Percentiles rank a stretch among this genome's conserved stretches.
Conservation (phyloP, 2,329 filamentous ascomycete genomes). For the Hypoxylon sp. region DNA sequence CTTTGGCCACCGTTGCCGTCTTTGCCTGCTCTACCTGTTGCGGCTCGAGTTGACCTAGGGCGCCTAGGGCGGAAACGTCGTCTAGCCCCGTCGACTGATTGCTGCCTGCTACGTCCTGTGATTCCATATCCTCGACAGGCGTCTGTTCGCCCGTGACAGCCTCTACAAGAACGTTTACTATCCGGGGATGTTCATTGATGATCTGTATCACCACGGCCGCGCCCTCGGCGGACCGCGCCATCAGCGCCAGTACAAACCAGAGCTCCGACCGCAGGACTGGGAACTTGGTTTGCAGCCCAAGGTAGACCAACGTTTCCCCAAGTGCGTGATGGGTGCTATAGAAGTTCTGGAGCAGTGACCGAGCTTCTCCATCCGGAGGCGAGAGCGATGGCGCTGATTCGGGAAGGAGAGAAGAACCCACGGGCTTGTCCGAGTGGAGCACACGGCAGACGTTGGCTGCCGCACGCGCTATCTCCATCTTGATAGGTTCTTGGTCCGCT, state of each 20-base stretch:
- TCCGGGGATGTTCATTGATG: conserved; percentile 51
- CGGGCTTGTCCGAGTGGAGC: conserved; percentile 53
- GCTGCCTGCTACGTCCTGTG: background rate
- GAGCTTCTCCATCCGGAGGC: conserved; percentile 1
- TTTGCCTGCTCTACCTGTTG: conserved; percentile 56
- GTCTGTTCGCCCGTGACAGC: conserved; percentile 57
- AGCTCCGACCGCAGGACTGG: conserved; percentile 66
- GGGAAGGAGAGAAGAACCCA: conserved; percentile 21
- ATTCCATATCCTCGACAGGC: conserved; percentile 14
- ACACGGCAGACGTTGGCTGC: conserved; percentile 62
- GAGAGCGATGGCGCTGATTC: conserved; percentile 27
- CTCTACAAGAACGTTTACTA: conserved; percentile 55
- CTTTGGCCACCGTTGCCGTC: conserved; percentile 55
- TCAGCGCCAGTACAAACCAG: conserved; percentile 69
- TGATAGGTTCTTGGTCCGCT: conserved; percentile 62
- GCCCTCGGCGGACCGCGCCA: conserved; percentile 61
- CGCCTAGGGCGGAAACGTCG: conserved; percentile 10
- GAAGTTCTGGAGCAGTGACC: conserved; percentile 48
- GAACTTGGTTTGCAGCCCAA: conserved; percentile 66
- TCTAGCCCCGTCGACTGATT: background rate
- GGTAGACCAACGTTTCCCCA: conserved; percentile 55
- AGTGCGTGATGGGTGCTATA: conserved; percentile 56
- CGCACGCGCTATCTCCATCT: conserved; percentile 66
- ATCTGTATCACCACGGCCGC: conserved; percentile 54
- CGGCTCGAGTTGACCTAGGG: conserved; percentile 48